These are phyloP conservation scores for Podaxis sp. DNA, from an alignment of 768 basidiomycete species.

Conservation along the genomic window DNA sequence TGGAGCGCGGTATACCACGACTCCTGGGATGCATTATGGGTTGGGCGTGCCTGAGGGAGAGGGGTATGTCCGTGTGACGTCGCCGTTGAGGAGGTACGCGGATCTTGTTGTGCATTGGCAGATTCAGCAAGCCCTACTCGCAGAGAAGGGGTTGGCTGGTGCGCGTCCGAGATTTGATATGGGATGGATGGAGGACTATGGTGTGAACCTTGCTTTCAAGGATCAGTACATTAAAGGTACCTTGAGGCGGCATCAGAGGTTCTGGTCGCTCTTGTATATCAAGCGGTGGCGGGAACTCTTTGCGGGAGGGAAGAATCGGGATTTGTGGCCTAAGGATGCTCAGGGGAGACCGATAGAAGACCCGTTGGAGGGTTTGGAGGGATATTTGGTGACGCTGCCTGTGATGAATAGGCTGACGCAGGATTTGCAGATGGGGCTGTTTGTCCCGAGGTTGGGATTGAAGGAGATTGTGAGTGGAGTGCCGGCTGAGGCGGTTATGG, in stretches of 20 bases:
- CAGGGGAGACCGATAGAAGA: constrained; percentile 13
- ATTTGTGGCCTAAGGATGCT: constrained; percentile 3
- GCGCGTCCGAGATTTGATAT: constrained; percentile 41
- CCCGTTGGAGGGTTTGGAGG: constrained; percentile 27
- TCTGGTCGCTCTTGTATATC: constrained; percentile 37
- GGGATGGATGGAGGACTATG: constrained; percentile 44
- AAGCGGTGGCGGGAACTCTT: constrained; percentile 32
- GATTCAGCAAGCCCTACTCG: constrained; percentile 73
- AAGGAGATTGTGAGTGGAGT: constrained; percentile 13
- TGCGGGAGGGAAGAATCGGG: constrained; percentile 6
- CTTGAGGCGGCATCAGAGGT: constrained; percentile 27
- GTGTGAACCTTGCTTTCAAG: constrained; percentile 30
- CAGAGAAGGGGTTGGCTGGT: constrained; percentile 26
- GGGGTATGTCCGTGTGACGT: constrained; percentile 84
- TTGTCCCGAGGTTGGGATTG: constrained; percentile 26
- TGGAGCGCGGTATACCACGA: constrained; percentile 43
- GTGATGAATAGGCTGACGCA: constrained; percentile 16
- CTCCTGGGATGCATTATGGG: constrained; percentile 62
- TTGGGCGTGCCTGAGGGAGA: constrained; percentile 71
- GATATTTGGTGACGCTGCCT: constrained; percentile 18
- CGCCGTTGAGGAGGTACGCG: constrained; percentile 80
- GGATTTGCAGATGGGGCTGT: constrained; percentile 18
- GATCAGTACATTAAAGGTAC: constrained; percentile 17
- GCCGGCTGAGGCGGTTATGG: not conserved
- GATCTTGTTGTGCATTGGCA: constrained; percentile 94